Evolutionary conservation across 2,329 filamentous ascomycete genomes (phyloP), one percentile per base, ranked within the genome.

Genomic region (Aspergillus uvarum): DNA sequence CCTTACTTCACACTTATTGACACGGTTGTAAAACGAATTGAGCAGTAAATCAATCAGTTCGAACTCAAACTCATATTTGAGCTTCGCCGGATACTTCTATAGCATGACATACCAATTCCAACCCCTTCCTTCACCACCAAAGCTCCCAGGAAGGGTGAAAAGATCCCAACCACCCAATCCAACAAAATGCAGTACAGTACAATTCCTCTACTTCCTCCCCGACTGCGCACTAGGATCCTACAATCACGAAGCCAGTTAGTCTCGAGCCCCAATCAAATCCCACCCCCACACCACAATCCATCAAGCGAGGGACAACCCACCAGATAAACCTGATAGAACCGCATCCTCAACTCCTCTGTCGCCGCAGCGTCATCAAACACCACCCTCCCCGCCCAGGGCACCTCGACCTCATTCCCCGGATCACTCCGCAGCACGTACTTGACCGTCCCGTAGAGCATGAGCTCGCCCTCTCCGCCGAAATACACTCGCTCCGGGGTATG

Each of bases 251-350:
- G 29, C 16, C 26, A 29, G n/a, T 24, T 32, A 58, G 47, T 54
- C 22, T 22, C 11, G 11, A 35, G 4, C 51, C 14, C 16, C 38
- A 47, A 19, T 42, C 50, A 24, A 14, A 21, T 11, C 7, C n/a
- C 24, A 44, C 12, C 48, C 29, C 31, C 51, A 16, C 42, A 22
- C 48, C 38, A 56, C 26, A 54, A 50, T 12, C 31, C 32, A 10
- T 29, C 35, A 22, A 22, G 22, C 22, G 22, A 22, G 22, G 22
- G 22, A 3, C 22, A 22, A 70, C 74, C 24, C 60, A 76, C 74
- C 70, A 77, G 63, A 62, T 77, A 77, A 60, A 77, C 74, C 64
- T 76, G 74, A 69, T 77, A 77, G 62, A 75, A 77, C 62, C 59
- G 68, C 74, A 77, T 76, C 65, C 69, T 76, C 19, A 72, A 56